Evolutionary conservation across 1,139 yeast genomes (phyloP), one percentile per base, ranked within the genome.

Genomic region (Kazachstania sp.): DNA sequence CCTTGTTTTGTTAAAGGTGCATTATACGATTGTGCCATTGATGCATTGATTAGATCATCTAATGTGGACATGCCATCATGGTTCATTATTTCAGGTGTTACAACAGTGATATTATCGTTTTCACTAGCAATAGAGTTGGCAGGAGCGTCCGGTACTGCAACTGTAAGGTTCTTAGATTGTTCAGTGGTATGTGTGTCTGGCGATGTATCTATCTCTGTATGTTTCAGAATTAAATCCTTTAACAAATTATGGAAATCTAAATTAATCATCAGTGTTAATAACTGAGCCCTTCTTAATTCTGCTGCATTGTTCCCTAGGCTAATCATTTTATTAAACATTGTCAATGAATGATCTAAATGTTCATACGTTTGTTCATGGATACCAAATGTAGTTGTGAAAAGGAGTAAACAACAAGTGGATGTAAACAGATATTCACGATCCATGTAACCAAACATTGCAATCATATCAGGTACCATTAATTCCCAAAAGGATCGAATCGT

Each of bases 401-500:
- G 68, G 13, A 84, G 78, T 46, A 86, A 68, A 0, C 95, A 86
- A 5, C 88, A 84, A 1, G 94, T 83, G 0, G 95, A 79, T 0
- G 92, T 83, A 63, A 84, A 86, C 30, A 85, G 68, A 62, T 86
- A 86, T 60, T 86, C 95, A 57, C 95, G 71, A 61, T 86, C 95
- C 87, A 86, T 83, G 72, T 88, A 86, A 1, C 95, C 95, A 68
- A 84, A 86, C 38, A 84, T 66, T 0, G 95, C 92, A 29, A 85
- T 83, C 85, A 83, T 81, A 54, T 83, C 82, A 49, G 81, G 83
- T 0, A 85, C 83, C 57, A 82, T 69, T 43, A 86, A 68, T 0
- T 83, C 80, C 86, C 90, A 82, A 4, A 85, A 71, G 1, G 85
- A 78, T 52, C 86, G 73, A 41, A 86, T 79, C 0, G 92, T 81